Base-by-base conservation (phyloP, 768 basidiomycete species). In the Symmetrospora coprosmae region DNA sequence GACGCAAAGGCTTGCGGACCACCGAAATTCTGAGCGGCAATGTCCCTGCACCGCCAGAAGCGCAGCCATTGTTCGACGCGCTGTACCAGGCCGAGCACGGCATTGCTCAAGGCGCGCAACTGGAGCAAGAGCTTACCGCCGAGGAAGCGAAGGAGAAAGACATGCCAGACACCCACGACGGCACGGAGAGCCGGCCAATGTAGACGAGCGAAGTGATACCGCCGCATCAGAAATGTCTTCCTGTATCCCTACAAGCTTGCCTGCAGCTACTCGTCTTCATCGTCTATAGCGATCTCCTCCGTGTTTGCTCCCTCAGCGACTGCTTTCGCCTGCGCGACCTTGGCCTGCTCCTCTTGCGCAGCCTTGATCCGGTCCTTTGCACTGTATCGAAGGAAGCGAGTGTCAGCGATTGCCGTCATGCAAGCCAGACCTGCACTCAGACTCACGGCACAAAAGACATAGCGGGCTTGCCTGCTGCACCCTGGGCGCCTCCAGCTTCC, bases 321-420 rank as follows among this genome's bases (percentile, higher is more conserved):
- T 1, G 46, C 64, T 2, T 73, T 77, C 13, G 74, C 76, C 21
- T 79, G 79, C 65, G 84, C 80, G 65, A 78, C 79, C 67, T 87
- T n/a, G n/a, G n/a, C 86, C 21, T 82, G 84, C 58, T 70, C 66
- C 27, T 70, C 68, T 35, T 68, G 69, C 61, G 67, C 55, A 14
- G 63, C 52, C 43, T 68, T 70, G 37, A 50, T 56, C n/a, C 67
- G 64, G 11, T 62, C 66, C 33, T 71, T 50, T 16, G 70, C 69
- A 41, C 60, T 37, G 71, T 66, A 7, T 72, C 72, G 50, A 72
- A 71, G 23, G 66, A 61, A 37, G 33, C 33, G 21, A 41, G 21
- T 9, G 30, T 33, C 23, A 27, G 30, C 37, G 70, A 70, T 49
- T 63, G 14, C 16, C 5, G 13, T 19, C 23, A 41, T 55, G 13